These are phyloP conservation scores for Pythium brachiatum DNA, from an alignment of 352 stramenopile genomes.

Conservation along the genomic window DNA sequence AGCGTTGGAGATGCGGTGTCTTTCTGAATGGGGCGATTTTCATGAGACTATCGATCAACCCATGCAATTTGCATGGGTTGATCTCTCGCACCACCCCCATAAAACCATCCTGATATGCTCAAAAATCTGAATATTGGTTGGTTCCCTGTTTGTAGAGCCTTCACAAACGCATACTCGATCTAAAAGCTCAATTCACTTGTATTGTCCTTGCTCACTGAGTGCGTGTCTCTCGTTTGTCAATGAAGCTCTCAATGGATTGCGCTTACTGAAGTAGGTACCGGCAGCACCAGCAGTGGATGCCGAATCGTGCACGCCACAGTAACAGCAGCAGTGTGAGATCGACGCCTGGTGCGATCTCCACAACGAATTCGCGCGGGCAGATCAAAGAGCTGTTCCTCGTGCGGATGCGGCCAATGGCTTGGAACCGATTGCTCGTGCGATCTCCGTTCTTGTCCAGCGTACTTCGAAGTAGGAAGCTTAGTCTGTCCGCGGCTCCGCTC, in stretches of 20 bases:
- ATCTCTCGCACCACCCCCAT: too few species aligned
- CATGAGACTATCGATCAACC: too few species aligned
- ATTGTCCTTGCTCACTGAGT: too few species aligned
- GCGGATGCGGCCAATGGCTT: constrained; percentile 13
- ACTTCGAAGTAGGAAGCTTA: background rate
- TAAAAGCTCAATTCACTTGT: too few species aligned
- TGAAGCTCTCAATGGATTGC: background rate
- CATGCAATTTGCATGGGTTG: too few species aligned
- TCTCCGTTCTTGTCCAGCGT: background rate
- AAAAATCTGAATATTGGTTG: too few species aligned
- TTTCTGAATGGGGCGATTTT: too few species aligned
- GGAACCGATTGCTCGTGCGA: background rate
- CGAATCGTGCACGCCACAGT: constrained; percentile 7
- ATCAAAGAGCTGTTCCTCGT: background rate
- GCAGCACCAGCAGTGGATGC: background rate
- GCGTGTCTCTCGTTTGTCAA: background rate
- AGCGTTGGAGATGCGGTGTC: too few species aligned
- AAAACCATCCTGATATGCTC: too few species aligned
- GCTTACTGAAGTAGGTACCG: too few species aligned
- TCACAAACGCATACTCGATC: too few species aligned
- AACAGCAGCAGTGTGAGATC: constrained; percentile 19
- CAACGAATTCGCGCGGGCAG: background rate
- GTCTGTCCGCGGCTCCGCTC: background rate
- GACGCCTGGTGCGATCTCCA: constrained; percentile 11
- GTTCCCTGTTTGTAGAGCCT: too few species aligned